Evolutionary conservation across 805 yeast genomes (phyloP).

Genomic region (Saturnispora sekii): DNA sequence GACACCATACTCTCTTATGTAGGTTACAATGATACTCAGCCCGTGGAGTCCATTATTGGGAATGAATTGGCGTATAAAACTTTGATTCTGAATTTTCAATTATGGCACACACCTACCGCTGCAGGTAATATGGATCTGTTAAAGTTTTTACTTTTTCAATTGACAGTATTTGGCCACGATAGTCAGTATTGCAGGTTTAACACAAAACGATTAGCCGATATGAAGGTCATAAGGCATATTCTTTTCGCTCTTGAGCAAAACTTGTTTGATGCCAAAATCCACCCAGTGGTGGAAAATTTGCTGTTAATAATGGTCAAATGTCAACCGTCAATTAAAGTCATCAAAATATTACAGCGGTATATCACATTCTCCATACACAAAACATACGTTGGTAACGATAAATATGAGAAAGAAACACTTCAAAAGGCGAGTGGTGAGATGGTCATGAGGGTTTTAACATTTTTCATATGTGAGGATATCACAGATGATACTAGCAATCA

Average conservation of each 20-base stretch:
- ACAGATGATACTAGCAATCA: conserved; percentile 24
- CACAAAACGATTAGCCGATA: conserved; percentile 38
- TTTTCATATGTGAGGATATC: conserved; percentile 30
- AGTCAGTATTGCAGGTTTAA: conserved; percentile 46
- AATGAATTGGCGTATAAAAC: conserved; percentile 49
- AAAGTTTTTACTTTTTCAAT: conserved; percentile 46
- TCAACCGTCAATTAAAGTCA: conserved; percentile 44
- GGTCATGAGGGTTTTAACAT: conserved; percentile 29
- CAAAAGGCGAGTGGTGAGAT: conserved; percentile 27
- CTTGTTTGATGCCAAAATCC: conserved; percentile 28
- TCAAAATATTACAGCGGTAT: conserved; percentile 43
- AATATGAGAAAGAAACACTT: conserved; percentile 1
- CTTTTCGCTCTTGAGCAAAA: conserved; percentile 40
- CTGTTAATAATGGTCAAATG: conserved; percentile 32
- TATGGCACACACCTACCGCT: conserved; percentile 35
- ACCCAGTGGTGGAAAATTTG: conserved; percentile 31
- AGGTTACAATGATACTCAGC: conserved; percentile 45
- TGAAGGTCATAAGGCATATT: conserved; percentile 37
- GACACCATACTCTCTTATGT: conserved; percentile 39
- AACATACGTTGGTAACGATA: conserved; percentile 14
- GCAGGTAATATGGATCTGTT: conserved; percentile 30
- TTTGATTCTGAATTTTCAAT: conserved; percentile 53
- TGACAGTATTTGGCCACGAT: conserved; percentile 43
- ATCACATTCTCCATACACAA: conserved; percentile 38
- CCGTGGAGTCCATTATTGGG: conserved; percentile 46